Base-by-base conservation (phyloP, 2,329 filamentous ascomycete species). In the Arthroderma uncinatum region DNA sequence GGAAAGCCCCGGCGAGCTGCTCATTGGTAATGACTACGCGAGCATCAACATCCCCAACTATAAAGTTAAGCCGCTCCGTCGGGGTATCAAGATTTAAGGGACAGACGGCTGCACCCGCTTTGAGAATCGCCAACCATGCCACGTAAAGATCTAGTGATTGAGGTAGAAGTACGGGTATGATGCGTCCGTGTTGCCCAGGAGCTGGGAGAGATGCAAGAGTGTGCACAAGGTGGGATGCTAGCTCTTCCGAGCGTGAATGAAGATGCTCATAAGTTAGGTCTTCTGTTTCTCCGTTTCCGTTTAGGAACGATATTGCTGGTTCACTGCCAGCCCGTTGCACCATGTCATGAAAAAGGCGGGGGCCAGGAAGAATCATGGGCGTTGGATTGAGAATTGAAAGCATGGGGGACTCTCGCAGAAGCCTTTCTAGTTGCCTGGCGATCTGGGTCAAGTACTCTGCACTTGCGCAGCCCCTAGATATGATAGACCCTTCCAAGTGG, bases 91-190 rank as follows among this genome's bases (percentile, higher is more conserved):
- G 77, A 60, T 86, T 86, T 57, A 96, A 74, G 0, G 91, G 90
- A 62, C 90, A 95, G 64, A 95, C 95, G 0, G 89, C 89, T 36
- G 81, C 87, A 5, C 91, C 91, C 10, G 84, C 83, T 69, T 91
- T 90, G 50, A 95, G 75, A 55, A 92, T 81, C 2, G 85, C 89
- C 47, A 95, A 70, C 60, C 88, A 80, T 1, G 87, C 78, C 57
- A 93, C 78, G 70, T 95, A 95, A 23, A 96, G 77, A 50, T 84
- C 79, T 8, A 85, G 82, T 12, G 82, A 86, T 71, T 95, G 91
- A 1, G 86, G 84, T 14, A 94, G 71, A 19, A 95, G 78, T 1
- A 95, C 74, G 0, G 91, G 90, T 37, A 95, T 78, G 36, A 95
- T 74, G 19, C 58, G 56, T 21, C 58, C 60, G 33, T 54, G 60